Evolutionary conservation across 2,329 filamentous ascomycete genomes (phyloP).

Genomic region (Sporothrix brunneoviolacea): DNA sequence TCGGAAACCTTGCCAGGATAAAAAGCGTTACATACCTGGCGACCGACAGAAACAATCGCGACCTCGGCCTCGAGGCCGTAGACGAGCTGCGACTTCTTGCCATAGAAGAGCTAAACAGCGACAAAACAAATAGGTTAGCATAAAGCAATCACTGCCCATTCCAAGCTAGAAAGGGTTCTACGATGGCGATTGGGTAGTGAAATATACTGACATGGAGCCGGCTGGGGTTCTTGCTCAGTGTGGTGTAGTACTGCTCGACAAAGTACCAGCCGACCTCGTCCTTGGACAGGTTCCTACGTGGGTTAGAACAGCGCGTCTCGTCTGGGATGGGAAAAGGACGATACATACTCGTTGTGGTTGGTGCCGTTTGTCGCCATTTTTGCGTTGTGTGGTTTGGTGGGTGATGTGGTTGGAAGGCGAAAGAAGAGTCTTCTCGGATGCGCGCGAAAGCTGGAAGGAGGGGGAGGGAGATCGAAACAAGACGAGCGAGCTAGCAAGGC

Average conservation of each 20-base stretch:
- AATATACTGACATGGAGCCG: constrained; percentile 68
- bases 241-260: constrained; percentile 98
- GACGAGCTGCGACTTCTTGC: constrained; percentile 91
- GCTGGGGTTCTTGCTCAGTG: constrained; percentile 86
- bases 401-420: not conserved
- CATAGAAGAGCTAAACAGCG: constrained; percentile 75
- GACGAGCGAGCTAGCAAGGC: no score
- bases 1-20: no score
- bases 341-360: constrained; percentile 9
- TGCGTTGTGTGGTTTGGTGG: not conserved
- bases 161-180: no score
- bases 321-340: not conserved
- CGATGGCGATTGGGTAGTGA: no score
- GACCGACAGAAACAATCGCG: constrained; percentile 77
- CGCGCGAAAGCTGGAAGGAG: not conserved
- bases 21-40: no score
- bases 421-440: not conserved
- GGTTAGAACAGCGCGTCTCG: not conserved
- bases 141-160: no score
- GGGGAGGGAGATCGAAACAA: no score
- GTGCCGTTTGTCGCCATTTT: constrained; percentile 15
- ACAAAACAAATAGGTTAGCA: constrained; percentile 8
- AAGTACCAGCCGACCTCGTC: constrained; percentile 99
- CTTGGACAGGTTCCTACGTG: constrained; percentile 55
- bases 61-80: constrained; percentile 87